Percentiles rank a stretch among this genome's conserved stretches.
phyloP scores from a whole-genome alignment of 2,329 filamentous ascomycete genomes.

The Nemania sp. region DNA sequence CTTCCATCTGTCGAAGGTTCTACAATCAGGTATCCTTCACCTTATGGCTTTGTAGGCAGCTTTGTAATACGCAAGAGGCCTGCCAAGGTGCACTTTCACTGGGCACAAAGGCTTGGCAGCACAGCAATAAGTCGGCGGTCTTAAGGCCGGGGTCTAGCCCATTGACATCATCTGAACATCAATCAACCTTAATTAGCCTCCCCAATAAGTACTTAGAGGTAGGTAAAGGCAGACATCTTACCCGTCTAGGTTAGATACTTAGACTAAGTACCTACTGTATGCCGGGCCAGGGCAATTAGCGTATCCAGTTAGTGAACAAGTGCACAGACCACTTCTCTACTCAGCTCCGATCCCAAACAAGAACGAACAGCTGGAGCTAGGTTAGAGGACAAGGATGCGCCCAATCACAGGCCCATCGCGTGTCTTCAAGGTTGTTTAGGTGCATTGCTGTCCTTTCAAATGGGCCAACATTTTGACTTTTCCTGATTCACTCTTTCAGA shows the following conservation, averaged over 20 bases:
- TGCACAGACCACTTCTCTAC: neutral
- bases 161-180: neutral
- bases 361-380: neutral
- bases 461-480: conserved; percentile 7
- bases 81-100: neutral
- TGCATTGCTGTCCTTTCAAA: conserved; percentile 47
- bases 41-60: conserved; percentile 35
- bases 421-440: conserved; percentile 7
- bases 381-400: conserved; percentile 2
- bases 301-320: neutral
- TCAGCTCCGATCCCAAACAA: neutral
- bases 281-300: neutral
- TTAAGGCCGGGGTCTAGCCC: too few relatives aligned
- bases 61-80: conserved; percentile 47
- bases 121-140: too few relatives aligned
- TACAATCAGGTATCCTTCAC: conserved; percentile 29
- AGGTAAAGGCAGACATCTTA: too few relatives aligned
- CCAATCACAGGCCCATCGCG: conserved; percentile 49
- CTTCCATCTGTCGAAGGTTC: conserved; percentile 27
- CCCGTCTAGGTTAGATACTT: too few relatives aligned
- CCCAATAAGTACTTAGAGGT: too few relatives aligned
- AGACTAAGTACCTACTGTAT: too few relatives aligned
- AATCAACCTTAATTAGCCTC: too few relatives aligned
- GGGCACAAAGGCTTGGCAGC: too few relatives aligned
- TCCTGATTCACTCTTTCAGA: neutral